Evolutionary conservation across 1,139 yeast species (phyloP), one percentile per base, ranked within the genome.

Genomic region (Geotrichum candidum): DNA sequence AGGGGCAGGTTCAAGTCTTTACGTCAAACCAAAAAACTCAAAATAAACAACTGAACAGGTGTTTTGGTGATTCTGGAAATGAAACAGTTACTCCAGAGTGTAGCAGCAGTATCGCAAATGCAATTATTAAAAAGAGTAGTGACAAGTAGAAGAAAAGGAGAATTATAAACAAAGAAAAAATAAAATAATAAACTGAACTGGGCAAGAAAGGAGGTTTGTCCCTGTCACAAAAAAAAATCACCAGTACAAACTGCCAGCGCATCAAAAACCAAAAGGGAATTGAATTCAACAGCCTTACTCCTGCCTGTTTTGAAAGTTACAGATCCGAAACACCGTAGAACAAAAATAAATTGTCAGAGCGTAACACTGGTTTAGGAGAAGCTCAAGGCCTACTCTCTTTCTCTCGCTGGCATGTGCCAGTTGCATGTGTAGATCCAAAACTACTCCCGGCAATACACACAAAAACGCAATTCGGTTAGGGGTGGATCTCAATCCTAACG

Each of bases 171-270:
- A 41, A 23, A 54, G 3, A 15, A 25, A 41, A 13, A 10, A 23
- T 23, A 23, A 25, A 35, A 35, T 27, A 53, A 25, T 9, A 4
- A 27, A 11, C 11, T 25, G 5, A 25, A 25, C 4, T 25, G 27
- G 41, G 15, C n/a, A 38, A 38, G 45, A 38, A 38, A 38, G 45
- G 45, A 38, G 45, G 45, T 38, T 38, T 38, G 11, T 13, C 15
- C 15, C n/a, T 55, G 27, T 29, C 41, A 45, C 5, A 55, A 41
- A 10, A 45, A 45, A 41, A 53, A 53, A 22, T 22, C 9, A 22
- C 10, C 10, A 22, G 5, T 18, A 35, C n/a, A 22, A 51, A 56
- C 38, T 56, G 59, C 59, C 59, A 57, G 59, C 59, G 27, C 59
- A 57, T 57, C 59, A 51, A 35, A 23, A 53, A 15, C 41, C 23